Evolutionary conservation across 345 rosid species (phyloP), one percentile per base, ranked within the genome.

Genomic region (Heritiera fomes): DNA sequence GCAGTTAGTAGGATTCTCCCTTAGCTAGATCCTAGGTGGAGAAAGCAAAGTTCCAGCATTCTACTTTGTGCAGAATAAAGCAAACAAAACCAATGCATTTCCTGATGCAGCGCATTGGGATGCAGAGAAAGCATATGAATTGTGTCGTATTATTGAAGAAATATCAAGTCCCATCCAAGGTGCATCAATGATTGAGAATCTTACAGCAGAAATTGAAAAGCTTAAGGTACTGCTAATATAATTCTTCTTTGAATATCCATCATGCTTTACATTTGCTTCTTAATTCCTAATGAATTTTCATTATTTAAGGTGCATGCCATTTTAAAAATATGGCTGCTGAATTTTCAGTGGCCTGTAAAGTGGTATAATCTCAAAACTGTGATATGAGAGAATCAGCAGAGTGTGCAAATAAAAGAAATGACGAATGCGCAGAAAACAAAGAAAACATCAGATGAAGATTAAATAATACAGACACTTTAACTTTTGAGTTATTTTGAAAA

Each of bases 141-240:
- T 70, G 2, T 71, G 60, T 77, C 63, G 78, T 60, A 49, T 40
- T 34, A 75, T 75, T 20, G 71, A 84, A 65, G 89, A 89, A 45
- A 80, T 80, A 71, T 72, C 81, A 49, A 70, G 67, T 75, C 73
- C 84, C 61, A 58, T 66, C 66, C 85, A 82, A 41, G 90, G 85
- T 78, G 77, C 87, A 49, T 86, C 86, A 75, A 62, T 68, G 63
- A 77, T 88, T 23, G 91, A 87, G 80, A 73, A 85, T 66, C 91
- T 88, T 83, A 69, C 78, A 47, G 87, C 84, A 18, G 91, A 93
- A 77, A 89, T 90, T 62, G 83, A 87, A 77, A 84, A 80, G 79
- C 83, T 92, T 77, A 92, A 91, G 94, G 97, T 93, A 88, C 80
- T 77, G 73, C 59, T 79, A 58, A 45, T 66, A 75, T 34, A 34